Percentiles rank a stretch among this genome's conserved stretches.
phyloP scores from a whole-genome alignment of 176 grass and related monocot species.

The Coix lacrymajobi region DNA sequence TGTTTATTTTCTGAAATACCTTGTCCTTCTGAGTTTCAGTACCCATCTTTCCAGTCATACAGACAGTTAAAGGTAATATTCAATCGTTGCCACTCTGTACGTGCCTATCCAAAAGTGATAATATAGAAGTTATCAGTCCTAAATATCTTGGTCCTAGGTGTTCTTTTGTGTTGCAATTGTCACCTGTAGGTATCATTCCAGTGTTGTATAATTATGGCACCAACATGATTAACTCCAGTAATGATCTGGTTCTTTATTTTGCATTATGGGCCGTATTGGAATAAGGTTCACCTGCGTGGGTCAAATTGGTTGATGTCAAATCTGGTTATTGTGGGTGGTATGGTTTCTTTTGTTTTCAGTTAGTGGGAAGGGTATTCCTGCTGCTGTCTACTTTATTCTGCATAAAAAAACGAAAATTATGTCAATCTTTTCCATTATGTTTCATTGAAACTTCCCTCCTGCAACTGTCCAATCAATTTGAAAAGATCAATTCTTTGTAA shows the following conservation, averaged over 20 bases:
- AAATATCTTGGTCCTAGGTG: neutral
- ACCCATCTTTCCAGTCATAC: neutral
- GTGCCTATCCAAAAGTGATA: neutral
- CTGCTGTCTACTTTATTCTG: neutral
- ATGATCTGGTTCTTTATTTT: neutral
- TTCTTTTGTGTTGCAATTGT: neutral
- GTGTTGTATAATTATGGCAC: neutral
- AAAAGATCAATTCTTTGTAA: neutral
- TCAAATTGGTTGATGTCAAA: conserved; percentile 9
- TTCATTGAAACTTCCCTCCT: neutral
- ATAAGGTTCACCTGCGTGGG: neutral
- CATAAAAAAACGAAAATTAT: neutral
- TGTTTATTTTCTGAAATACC: neutral
- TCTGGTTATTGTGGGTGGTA: neutral
- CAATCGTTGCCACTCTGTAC: neutral
- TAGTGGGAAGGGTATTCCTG: conserved; percentile 4
- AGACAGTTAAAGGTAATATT: neutral
- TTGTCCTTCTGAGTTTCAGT: neutral
- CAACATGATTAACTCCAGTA: conserved; percentile 3
- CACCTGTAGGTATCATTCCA: conserved; percentile 8
- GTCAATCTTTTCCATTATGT: neutral
- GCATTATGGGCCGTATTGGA: neutral
- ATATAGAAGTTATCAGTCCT: neutral
- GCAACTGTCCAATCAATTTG: neutral
- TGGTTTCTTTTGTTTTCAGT: conserved; percentile 1